Conservation (phyloP, 106 monocot genomes). For the Vanilla planifolia region DNA sequence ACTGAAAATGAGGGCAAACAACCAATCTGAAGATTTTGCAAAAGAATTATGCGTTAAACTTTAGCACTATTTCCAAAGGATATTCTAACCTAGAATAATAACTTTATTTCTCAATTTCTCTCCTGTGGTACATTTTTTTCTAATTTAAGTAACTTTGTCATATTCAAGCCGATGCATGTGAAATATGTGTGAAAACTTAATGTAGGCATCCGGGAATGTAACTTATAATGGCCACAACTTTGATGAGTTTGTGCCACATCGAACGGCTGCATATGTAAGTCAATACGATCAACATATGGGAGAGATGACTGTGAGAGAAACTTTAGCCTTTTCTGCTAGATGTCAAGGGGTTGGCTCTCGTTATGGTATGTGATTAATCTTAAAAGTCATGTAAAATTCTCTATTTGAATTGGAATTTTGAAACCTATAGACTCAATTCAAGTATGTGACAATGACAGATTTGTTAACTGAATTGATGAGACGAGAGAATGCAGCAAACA, state of each 20-base stretch:
- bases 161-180: no score
- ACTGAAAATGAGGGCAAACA: no score
- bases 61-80: not conserved
- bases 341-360: slow-evolving; percentile 33
- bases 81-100: no score
- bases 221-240: slow-evolving; percentile 35
- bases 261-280: slow-evolving; percentile 31
- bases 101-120: no score
- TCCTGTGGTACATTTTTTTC: no score
- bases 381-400: not conserved
- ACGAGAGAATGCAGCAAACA: slow-evolving; percentile 69
- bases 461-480: slow-evolving; percentile 51
- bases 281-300: slow-evolving; percentile 29
- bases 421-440: no score
- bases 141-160: no score
- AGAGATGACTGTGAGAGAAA: slow-evolving; percentile 38
- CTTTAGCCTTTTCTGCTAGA: slow-evolving; percentile 25
- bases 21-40: no score
- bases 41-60: not conserved
- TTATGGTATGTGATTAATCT: slow-evolving; percentile 19
- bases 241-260: slow-evolving; percentile 38
- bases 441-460: no score
- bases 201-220: slow-evolving; percentile 38
- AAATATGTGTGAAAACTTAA: slow-evolving; percentile 1
- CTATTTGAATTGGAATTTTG: not conserved